Base-by-base conservation (phyloP, 1,284 basidiomycete species). In the Fomitopsis schrenkii region DNA sequence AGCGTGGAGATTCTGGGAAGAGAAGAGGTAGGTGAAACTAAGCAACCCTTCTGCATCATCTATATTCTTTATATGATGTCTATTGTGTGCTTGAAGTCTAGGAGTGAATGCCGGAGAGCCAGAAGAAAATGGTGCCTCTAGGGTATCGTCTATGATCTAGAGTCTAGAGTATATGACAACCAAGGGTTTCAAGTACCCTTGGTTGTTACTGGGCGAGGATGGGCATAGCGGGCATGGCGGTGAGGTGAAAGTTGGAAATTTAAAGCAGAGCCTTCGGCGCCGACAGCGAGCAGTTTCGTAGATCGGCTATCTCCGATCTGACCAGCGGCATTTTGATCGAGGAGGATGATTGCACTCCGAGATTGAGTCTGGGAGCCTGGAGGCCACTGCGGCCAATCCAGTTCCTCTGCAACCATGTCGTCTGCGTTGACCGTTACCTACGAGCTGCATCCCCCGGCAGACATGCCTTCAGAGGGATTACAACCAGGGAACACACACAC, bases 1-100 rank as follows among this genome's bases (percentile, higher is more conserved):
- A 86, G 72, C 26, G 70, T 71, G n/a, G 67, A 66, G n/a, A 87
- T 78, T 2, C 78, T 72, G 3, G 83, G 85, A 12, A 87, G 77
- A 60, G 75, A 75, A 9, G 73, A 60, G 0, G 81, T 80, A 3
- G 84, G 83, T 19, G 76, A 56, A 15, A 66, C 62, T 22, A 61
- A 44, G 33, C 5, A 5, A 6, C 48, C 48, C 28, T 4, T 6
- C 9, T 14, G 10, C 28, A 19, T 28, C 28, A 7, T 26, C 28
- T 48, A 22, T 28, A 30, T 28, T 22, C n/a, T 46, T n/a, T 46
- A 46, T 36, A 15, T 12, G 14, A 33, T 15, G 26, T 50, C 48
- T 50, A 50, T 50, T 12, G 2, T 17, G 33, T 12, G 7, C 17
- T 50, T 35, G 10, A 17, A 30, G 8, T 17, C 26, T 44, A 46